Evolutionary conservation across 169 alveolate species (phyloP), one percentile per base, ranked within the genome.

Genomic region (Eimeria praecox): DNA sequence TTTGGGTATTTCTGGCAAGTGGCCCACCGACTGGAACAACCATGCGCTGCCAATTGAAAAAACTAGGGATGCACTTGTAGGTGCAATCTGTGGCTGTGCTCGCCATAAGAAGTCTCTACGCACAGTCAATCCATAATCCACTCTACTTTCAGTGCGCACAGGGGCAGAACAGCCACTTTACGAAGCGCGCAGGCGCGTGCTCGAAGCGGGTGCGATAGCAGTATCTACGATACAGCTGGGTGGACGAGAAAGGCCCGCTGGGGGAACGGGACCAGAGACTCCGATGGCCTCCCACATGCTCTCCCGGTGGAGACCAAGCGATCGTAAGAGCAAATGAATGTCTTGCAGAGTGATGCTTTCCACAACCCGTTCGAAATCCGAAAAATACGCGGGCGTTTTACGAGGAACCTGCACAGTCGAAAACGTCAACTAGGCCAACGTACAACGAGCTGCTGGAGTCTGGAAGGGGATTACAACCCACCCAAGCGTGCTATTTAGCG

Each of bases 211-310:
- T n/a, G 27, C 42, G 92, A 46, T 4, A 33, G 62, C 59, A 38
- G 24, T 22, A 33, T 54, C 59, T 59, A 86, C 46, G 10, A 59
- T 30, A 3, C 69, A 1, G 38, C 62, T 18, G 62, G 92, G 92
- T 14, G 78, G 75, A n/a, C 92, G 92, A 75, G 66, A 46, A 49
- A 90, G 90, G 20, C 64, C 66, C 33, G 90, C 46, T 22, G 96
- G 96, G 27, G 93, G 93, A 20, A 66, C 88, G 24, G 96, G 96
- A 42, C 96, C 96, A 24, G 96, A 80, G 20, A 80, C 90, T 20
- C 96, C 96, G 16, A 93, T 52, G 30, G 91, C 96, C 64, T 82
- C 96, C 92, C 93, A 93, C 73, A 80, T 52, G 87, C 64, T 80
- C 18, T 44, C 96, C 40, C 80, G 91, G 18, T 88, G 92, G 75